Evolutionary conservation across 306 rosid genomes (phyloP).

Genomic region (Cucurbita pepo): DNA sequence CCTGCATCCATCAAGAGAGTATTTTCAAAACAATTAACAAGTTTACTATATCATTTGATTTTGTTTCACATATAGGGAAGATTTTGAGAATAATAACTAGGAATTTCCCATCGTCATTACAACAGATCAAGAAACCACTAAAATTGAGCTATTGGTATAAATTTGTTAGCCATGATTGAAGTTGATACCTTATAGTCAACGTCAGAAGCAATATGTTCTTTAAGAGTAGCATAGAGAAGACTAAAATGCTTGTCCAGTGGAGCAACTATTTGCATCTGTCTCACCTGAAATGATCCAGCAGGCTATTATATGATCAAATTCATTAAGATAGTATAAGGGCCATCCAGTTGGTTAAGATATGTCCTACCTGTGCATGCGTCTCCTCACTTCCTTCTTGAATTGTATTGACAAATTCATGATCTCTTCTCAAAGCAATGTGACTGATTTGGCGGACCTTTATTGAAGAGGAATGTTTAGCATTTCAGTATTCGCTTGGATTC

Average conservation of each 20-base stretch:
- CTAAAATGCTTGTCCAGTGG: slow-evolving; percentile 71
- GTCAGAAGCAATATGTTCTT: slow-evolving; percentile 82
- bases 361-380: slow-evolving; percentile 74
- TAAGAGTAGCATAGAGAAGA: slow-evolving; percentile 46
- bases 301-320: slow-evolving; percentile 4
- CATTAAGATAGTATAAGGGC: not conserved
- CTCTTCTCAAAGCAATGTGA: slow-evolving; percentile 79
- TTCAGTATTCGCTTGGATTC: not conserved
- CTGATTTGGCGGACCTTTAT: slow-evolving; percentile 87
- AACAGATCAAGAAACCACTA: not conserved
- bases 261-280: slow-evolving; percentile 59
- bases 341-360: not conserved
- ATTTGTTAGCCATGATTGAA: not conserved
- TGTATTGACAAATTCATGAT: slow-evolving; percentile 74
- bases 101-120: not conserved
- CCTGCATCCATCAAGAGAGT: slow-evolving; percentile 33
- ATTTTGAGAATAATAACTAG: not conserved
- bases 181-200: slow-evolving; percentile 71
- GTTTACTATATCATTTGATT: not conserved
- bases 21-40: not conserved
- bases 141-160: not conserved
- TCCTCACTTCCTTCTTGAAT: slow-evolving; percentile 79
- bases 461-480: slow-evolving; percentile 1
- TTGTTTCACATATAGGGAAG: not conserved
- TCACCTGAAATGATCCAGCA: slow-evolving; percentile 54